These are phyloP conservation scores for Phyllosticta citrichinensis DNA, from an alignment of 2,329 filamentous ascomycete species.

Conservation along the genomic window DNA sequence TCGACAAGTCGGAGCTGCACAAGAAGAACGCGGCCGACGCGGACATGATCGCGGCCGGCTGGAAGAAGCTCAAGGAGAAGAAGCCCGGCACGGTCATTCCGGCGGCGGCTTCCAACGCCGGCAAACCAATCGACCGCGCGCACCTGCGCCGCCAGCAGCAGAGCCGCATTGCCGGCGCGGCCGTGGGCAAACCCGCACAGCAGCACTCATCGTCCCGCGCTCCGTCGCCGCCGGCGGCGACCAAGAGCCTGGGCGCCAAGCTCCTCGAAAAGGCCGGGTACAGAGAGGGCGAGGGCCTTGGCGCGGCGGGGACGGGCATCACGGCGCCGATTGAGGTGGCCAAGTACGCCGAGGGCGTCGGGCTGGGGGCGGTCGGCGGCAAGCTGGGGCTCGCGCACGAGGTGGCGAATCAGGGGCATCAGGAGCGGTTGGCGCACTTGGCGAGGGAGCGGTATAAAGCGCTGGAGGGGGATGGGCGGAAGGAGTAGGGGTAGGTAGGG, in stretches of 20 bases:
- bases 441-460: constrained; percentile 46
- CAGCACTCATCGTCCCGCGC: no score
- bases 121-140: constrained; percentile 1
- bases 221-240: constrained; percentile 34
- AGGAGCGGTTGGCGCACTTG: constrained; percentile 54
- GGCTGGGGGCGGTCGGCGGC: constrained; percentile 59
- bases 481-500: background rate
- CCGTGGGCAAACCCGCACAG: background rate
- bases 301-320: constrained; percentile 51
- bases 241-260: constrained; percentile 59
- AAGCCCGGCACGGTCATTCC: constrained; percentile 1
- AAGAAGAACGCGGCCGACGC: constrained; percentile 1
- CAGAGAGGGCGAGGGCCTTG: constrained; percentile 55
- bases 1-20: constrained; percentile 6
- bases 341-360: constrained; percentile 58
- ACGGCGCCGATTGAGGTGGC: constrained; percentile 55
- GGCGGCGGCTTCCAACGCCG: background rate
- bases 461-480: background rate
- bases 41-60: constrained; percentile 2
- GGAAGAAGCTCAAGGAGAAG: constrained; percentile 5
- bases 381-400: constrained; percentile 58
- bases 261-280: constrained; percentile 66
- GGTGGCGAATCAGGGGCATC: constrained; percentile 53
- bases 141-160: constrained; percentile 6
- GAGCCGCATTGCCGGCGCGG: background rate